These are phyloP conservation scores for Fusarium hainanense DNA, from an alignment of 2,329 filamentous ascomycete genomes.

Conservation along the genomic window DNA sequence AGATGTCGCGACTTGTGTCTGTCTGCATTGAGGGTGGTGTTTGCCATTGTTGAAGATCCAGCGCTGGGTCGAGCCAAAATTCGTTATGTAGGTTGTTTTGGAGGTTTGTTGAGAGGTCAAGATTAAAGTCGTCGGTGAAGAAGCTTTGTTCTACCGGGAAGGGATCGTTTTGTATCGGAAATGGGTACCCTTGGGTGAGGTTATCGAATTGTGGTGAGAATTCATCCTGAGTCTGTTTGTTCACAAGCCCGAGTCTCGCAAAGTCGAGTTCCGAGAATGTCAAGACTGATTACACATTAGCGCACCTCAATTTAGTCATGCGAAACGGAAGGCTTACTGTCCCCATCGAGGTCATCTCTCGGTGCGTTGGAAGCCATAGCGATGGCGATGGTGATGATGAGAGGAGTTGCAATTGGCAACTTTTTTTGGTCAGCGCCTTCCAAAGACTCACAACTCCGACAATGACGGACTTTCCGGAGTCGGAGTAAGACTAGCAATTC, in stretches of 20 bases:
- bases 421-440: slow-evolving; percentile 3
- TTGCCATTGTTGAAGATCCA: neutral
- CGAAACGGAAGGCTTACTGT: slow-evolving; percentile 9
- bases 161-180: neutral
- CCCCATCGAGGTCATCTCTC: slow-evolving; percentile 22
- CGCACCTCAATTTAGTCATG: neutral
- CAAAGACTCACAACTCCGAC: neutral
- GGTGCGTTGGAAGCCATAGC: neutral
- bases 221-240: neutral
- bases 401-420: neutral
- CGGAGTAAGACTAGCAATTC: slow-evolving; percentile 13
- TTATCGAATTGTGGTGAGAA: neutral
- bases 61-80: slow-evolving; percentile 4
- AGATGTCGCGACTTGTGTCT: neutral
- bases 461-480: slow-evolving; percentile 26
- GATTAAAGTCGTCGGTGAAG: neutral
- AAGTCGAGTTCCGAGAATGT: slow-evolving; percentile 36
- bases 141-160: neutral
- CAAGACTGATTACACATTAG: slow-evolving; percentile 23
- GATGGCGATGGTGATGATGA: neutral
- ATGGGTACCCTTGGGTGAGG: neutral
- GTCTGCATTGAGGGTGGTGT: neutral
- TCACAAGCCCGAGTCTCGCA: slow-evolving; percentile 21
- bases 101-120: neutral
- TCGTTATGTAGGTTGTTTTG: neutral